Evolutionary conservation across 2,329 filamentous ascomycete genomes (phyloP).

Genomic region (Neospermospora avenae): DNA sequence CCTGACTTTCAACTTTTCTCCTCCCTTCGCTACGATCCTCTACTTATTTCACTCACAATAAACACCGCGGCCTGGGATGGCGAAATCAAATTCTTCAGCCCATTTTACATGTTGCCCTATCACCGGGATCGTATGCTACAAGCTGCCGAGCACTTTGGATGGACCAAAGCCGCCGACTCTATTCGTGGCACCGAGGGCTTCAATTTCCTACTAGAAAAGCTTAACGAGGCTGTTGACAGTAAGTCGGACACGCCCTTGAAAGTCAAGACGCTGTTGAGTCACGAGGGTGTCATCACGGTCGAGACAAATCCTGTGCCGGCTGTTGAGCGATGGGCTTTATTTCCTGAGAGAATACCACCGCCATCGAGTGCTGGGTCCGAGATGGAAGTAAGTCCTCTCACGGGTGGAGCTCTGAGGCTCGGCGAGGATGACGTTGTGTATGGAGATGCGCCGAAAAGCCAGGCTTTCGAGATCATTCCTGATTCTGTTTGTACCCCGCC

Average conservation of each 20-base stretch:
- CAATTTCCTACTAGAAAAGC: conserved; percentile 39
- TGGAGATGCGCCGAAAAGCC: conserved; percentile 26
- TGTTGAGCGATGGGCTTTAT: conserved; percentile 50
- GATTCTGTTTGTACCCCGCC: conserved; percentile 50
- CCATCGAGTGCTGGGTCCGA: conserved; percentile 35
- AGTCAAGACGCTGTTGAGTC: conserved; percentile 53
- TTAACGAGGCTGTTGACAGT: conserved; percentile 33
- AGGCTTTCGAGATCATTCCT: conserved; percentile 47
- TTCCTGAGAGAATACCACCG: conserved; percentile 52
- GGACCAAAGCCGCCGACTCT: conserved; percentile 44
- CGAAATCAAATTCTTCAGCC: conserved; percentile 46
- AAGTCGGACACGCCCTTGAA: conserved; percentile 41
- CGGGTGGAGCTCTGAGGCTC: conserved; percentile 29
- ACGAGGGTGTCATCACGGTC: conserved; percentile 46
- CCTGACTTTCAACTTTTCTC: conserved; percentile 61
- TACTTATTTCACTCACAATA: conserved; percentile 41
- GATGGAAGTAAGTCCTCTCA: conserved; percentile 28
- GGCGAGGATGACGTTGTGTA: conserved; percentile 22
- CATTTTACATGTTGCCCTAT: conserved; percentile 75
- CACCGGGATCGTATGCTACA: conserved; percentile 76
- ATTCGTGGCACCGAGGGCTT: conserved; percentile 49
- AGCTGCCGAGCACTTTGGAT: conserved; percentile 55
- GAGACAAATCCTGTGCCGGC: conserved; percentile 39
- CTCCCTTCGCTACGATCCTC: conserved; percentile 67
- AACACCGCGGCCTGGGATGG: conserved; percentile 40